Base-by-base conservation (phyloP, 2,329 filamentous ascomycete species). In the Penicillium sp. region DNA sequence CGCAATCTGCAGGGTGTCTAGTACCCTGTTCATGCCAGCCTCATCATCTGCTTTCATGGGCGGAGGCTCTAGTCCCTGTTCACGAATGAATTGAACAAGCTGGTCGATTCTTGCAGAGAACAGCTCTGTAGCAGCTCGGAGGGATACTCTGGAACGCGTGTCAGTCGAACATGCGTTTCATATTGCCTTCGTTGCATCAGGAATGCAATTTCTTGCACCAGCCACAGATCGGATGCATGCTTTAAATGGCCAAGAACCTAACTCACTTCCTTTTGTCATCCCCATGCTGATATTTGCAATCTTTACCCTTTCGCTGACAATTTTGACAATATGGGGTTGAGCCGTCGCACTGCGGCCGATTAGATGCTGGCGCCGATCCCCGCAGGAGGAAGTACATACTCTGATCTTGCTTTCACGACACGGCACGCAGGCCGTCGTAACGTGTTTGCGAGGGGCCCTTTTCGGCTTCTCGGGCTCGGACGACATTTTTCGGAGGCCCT, bases 371-470 rank as follows among this genome's bases (percentile, higher is more conserved):
- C 33, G 28, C 46, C 43, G 45, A 54, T 50, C 38, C 29, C 24
- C 15, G 39, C 31, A 29, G n/a, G 28, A 15, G 15, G 28, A 23
- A 36, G 13, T 47, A 50, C 67, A 52, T 65, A 75, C 74, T 59
- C 73, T 71, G 54, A 76, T 72, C 45, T 76, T 76, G 56, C 74
- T 76, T 59, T 76, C 74, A 23, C 74, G 71, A 53, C 74, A 76
- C 23, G 72, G 71, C 28, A 76, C 73, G 50, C 74, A 76, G 9
- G 74, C 74, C 1, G 74, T 76, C 2, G 74, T 76, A 58, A 76
- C 71, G 57, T 76, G 73, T 56, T 74, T 76, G 47, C 74, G 67
- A 18, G 65, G 66, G 8, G 63, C 52, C 59, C 65, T 69, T 48
- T 66, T 69, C n/a, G 57, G 50, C 57, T 63, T 66, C 41, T 65